Evolutionary conservation across 1,284 basidiomycete species (phyloP), one percentile per base, ranked within the genome.

Genomic region (Tausonia pullulans): DNA sequence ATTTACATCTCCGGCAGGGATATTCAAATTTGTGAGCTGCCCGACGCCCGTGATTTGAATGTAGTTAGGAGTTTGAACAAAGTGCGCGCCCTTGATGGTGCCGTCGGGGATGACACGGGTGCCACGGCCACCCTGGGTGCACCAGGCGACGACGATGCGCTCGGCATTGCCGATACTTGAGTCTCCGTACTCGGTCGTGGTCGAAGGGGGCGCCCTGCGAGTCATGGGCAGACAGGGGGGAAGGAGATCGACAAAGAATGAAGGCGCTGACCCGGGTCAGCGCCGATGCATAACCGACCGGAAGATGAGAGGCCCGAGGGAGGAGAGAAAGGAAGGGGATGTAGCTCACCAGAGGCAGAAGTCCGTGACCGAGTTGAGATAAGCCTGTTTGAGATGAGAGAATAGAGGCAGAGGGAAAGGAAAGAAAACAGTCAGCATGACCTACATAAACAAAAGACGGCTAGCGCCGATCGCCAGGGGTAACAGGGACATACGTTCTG

Each of bases 71-170:
- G 88, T 83, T 72, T 82, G 78, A 66, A 84, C 77, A 68, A 84
- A 84, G 73, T 88, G 87, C n/a, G 84, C 88, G 62, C 84, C 83
- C 16, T 77, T 79, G 72, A 91, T 83, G 14, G 87, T 78, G 27
- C 86, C 88, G 65, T 84, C 80, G 27, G 88, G 89, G 69, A 92
- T 88, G 67, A 88, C 74, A 55, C 86, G 84, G 4, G 85, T 84
- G 39, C 86, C 86, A 64, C 82, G 82, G 49, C 82, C 82, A 66
- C 77, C 74, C 40, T 75, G 73, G 53, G 73, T 57, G 67, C 73
- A 75, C 68, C 73, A 74, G 48, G 86, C 77, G 58, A 87, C 84
- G 70, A 84, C 81, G 63, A 83, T 78, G 61, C 81, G 81, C 81
- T 86, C 68, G 60, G 69, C 64, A 54, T 65, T 67, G 9, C 70